Evolutionary conservation across 2,329 filamentous ascomycete species (phyloP).

Genomic region (Zalaria sp.): DNA sequence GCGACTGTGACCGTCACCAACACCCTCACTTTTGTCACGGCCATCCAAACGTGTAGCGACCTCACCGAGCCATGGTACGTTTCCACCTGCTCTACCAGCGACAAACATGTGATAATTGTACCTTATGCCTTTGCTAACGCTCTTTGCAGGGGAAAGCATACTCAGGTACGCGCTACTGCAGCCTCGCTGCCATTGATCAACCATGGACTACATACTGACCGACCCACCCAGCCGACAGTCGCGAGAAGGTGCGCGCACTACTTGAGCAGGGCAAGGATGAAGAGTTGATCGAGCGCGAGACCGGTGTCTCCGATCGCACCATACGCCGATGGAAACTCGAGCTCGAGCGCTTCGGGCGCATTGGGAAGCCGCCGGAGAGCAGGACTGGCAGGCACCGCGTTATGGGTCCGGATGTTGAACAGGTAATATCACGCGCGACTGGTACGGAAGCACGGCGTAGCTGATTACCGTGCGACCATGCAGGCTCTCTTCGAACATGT

Average conservation of each 20-base stretch:
- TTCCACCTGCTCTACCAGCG: too few relatives aligned
- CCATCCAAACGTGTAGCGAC: too few relatives aligned
- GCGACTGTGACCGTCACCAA: too few relatives aligned
- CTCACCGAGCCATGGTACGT: too few relatives aligned
- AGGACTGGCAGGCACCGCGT: slow-evolving; percentile 21
- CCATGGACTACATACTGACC: not conserved
- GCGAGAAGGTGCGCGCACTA: slow-evolving; percentile 4
- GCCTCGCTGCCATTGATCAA: not conserved
- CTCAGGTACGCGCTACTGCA: not conserved
- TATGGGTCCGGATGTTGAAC: slow-evolving; percentile 19
- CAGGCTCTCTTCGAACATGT: slow-evolving; percentile 20
- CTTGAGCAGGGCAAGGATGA: slow-evolving; percentile 20
- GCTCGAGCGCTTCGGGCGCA: slow-evolving; percentile 21
- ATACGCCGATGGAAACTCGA: slow-evolving; percentile 22
- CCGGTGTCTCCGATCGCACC: slow-evolving; percentile 20
- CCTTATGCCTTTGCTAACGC: not conserved
- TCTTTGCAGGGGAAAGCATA: not conserved
- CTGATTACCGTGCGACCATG: not conserved
- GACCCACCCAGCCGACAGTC: not conserved
- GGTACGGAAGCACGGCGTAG: not conserved
- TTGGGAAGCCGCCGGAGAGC: slow-evolving; percentile 22
- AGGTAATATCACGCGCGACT: slow-evolving; percentile 7
- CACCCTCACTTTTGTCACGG: too few relatives aligned
- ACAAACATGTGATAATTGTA: too few relatives aligned
- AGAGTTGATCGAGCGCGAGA: slow-evolving; percentile 21